phyloP scores from a whole-genome alignment of 2,329 filamentous ascomycete species.

The Zasmidium angulare region DNA sequence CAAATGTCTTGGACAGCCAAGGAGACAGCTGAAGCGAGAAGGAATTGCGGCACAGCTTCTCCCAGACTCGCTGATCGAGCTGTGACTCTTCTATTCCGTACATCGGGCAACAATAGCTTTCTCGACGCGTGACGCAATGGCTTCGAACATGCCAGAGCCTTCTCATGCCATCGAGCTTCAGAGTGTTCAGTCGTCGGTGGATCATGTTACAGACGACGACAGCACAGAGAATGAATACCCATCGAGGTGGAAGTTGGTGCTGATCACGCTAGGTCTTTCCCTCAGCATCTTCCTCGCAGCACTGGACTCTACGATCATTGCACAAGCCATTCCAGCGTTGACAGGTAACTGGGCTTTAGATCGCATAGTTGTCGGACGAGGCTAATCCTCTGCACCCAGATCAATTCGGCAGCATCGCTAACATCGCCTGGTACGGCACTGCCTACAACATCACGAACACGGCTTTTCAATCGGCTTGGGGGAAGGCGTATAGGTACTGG shows the following conservation, averaged over 20 bases:
- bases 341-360: not conserved
- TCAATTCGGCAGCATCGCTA: conserved; percentile 35
- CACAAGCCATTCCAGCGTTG: not conserved
- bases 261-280: not conserved
- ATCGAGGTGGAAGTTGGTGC: not conserved
- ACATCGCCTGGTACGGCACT: conserved; percentile 36
- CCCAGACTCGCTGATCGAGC: no score
- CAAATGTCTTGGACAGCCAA: no score
- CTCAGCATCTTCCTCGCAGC: not conserved
- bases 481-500: conserved; percentile 27
- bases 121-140: no score
- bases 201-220: not conserved
- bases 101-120: no score
- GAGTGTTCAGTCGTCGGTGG: not conserved
- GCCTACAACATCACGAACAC: conserved; percentile 39
- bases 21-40: no score
- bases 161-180: not conserved
- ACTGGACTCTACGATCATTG: not conserved
- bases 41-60: no score
- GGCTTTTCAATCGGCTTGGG: conserved; percentile 36
- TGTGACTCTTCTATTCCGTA: no score
- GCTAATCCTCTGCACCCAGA: not conserved
- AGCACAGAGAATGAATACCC: not conserved
- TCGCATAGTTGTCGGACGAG: not conserved
- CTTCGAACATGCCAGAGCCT: not conserved